These are phyloP conservation scores for Pythium pectinolyticum DNA, from an alignment of 352 stramenopile genomes.

Conservation along the genomic window DNA sequence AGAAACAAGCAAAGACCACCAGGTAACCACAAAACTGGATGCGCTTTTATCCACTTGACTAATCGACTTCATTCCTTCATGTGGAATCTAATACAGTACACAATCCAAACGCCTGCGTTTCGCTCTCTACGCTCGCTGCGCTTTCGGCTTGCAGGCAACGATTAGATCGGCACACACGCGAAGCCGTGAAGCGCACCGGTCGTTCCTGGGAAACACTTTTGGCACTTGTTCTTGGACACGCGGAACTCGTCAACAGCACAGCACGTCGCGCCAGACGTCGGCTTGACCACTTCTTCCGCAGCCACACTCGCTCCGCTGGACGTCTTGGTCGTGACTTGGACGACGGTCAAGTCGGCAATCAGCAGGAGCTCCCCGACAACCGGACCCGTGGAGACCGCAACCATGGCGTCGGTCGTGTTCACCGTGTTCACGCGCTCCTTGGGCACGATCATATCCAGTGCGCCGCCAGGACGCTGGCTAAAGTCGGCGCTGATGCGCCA, in stretches of 20 bases:
- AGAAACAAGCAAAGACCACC: no score
- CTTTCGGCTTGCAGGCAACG: no score
- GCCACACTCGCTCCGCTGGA: neutral
- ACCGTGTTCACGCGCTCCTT: neutral
- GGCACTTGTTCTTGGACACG: slow-evolving; percentile 8
- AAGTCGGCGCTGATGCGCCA: slow-evolving; percentile 7
- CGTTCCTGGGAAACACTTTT: slow-evolving; percentile 9
- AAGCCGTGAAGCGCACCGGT: neutral
- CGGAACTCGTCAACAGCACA: slow-evolving; percentile 14
- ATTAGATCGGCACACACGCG: slow-evolving; percentile 7
- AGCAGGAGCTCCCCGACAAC: slow-evolving; percentile 5
- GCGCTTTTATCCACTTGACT: no score
- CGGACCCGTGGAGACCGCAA: neutral
- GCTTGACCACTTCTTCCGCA: neutral
- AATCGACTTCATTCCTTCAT: no score
- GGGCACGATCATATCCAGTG: slow-evolving; percentile 8
- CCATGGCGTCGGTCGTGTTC: neutral
- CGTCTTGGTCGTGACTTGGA: neutral
- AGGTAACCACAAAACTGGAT: no score
- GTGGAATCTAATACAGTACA: no score
- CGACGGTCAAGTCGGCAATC: neutral
- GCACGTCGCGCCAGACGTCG: neutral
- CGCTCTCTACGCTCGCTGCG: no score
- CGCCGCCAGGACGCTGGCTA: neutral
- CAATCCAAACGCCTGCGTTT: no score